Base-by-base conservation (phyloP, 768 basidiomycete species). In the Jaapia argillacea region DNA sequence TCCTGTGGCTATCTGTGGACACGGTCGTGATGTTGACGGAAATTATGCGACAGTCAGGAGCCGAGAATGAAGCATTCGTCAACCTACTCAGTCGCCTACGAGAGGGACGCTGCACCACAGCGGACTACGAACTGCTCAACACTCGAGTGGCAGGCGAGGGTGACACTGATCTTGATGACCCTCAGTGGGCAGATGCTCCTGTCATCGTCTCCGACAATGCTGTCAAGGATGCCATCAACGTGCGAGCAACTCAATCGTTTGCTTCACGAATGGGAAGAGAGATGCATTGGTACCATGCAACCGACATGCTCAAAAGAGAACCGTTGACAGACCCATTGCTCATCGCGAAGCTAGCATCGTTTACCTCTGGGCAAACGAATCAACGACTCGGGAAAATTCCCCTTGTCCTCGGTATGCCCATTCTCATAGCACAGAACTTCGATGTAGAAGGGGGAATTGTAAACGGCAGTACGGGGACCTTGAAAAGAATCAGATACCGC, bases 331-430 rank as follows among this genome's bases (percentile, higher is more conserved):
- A 57, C 57, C 4, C 59, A 58, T 18, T 44, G 48, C 26, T 16
- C 31, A 33, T 33, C 10, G 16, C 6, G 27, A 43, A 53, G 26
- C 48, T n/a, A 14, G 35, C 14, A 4, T n/a, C 7, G 5, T 3
- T 63, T 3, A 44, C 54, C 44, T 60, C 61, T 0, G 61, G 62
- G 1, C 21, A 42, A 7, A 66, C 62, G 6, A 50, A 55, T 1
- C 60, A 64, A 10, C 39, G 59, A 0, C 49, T 67, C 0, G 60
- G 63, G 1, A 45, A 49, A 6, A 40, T 69, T 1, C 68, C 65
- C 0, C 37, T 71, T 0, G 61, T 58, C 0, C 52, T 61, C 4
- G 68, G 67, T 0, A 69, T 70, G 66, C 66, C 64, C 0, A 61
- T 70, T 0, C 54, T 68, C 39, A 45, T 70, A 0, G 43, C 52